Conservation (phyloP, 148 eudicot species). For the Amaranthus palmeri region DNA sequence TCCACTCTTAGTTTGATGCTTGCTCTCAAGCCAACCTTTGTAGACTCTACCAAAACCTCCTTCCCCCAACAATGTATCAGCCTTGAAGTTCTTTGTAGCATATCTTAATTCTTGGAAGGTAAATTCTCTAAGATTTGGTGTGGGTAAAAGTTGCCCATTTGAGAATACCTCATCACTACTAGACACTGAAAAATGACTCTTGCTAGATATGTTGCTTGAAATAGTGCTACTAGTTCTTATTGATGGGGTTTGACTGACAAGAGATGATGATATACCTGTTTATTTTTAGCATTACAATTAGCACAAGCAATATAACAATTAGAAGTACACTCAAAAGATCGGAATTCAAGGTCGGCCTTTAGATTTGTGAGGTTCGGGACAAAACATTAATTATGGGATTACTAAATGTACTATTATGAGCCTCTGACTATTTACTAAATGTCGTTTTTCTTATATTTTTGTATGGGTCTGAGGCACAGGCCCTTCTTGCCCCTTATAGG, state of each 20-base stretch:
- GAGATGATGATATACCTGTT: not conserved
- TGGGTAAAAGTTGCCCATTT: conserved; percentile 42
- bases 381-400: no score
- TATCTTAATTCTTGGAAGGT: conserved; percentile 46
- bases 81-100: conserved; percentile 55
- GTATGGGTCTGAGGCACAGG: no score
- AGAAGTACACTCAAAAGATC: no score
- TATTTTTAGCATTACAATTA: not conserved
- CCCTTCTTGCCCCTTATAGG: no score
- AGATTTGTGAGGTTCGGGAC: no score
- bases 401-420: no score
- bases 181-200: conserved; percentile 45
- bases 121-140: conserved; percentile 49
- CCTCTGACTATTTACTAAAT: no score
- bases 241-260: not conserved
- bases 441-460: no score
- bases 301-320: not conserved
- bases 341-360: no score
- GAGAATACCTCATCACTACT: conserved; percentile 34
- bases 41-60: conserved; percentile 54
- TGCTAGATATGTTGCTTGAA: conserved; percentile 42
- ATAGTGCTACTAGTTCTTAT: conserved; percentile 29
- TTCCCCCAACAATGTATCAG: conserved; percentile 48
- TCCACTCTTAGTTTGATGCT: conserved; percentile 27
- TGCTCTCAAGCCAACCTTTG: conserved; percentile 74